Percentiles rank a stretch among this genome's conserved stretches.
Evolutionary conservation across 2,329 filamentous ascomycete species (phyloP).

Genomic region (Neofusicoccum laricinum): DNA sequence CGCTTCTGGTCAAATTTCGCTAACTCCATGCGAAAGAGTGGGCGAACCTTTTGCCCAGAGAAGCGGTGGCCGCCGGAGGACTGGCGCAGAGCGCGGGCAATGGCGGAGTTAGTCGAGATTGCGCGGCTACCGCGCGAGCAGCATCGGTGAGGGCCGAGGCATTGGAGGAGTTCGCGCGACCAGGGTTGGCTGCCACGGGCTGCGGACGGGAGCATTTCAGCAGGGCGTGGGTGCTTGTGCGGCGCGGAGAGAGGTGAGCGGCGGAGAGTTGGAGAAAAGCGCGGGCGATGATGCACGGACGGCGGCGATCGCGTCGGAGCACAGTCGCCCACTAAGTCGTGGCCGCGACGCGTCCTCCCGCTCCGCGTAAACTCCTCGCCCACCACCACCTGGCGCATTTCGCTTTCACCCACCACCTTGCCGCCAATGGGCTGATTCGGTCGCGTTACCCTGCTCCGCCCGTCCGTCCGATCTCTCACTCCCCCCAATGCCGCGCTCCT

Average conservation of each 20-base stretch:
- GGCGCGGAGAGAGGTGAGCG: neutral
- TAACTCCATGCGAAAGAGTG: neutral
- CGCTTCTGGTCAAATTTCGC: neutral
- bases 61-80: conserved; percentile 11
- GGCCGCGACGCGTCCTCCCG: conserved; percentile 5
- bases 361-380: neutral
- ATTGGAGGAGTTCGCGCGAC: neutral
- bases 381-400: neutral
- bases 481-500: no score
- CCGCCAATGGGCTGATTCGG: neutral
- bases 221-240: neutral
- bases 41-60: neutral
- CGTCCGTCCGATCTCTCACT: neutral
- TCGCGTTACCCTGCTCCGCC: neutral
- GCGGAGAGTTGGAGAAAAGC: neutral
- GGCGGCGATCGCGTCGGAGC: neutral
- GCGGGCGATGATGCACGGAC: neutral
- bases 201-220: neutral
- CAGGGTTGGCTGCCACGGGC: neutral
- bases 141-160: neutral
- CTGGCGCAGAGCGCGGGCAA: conserved; percentile 62
- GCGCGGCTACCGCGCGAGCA: conserved; percentile 29
- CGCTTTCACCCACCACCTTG: neutral
- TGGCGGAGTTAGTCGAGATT: conserved; percentile 65
- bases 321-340: neutral